Evolutionary conservation across 768 basidiomycete species (phyloP), one percentile per base, ranked within the genome.

Genomic region (Lactifluus pinguis): DNA sequence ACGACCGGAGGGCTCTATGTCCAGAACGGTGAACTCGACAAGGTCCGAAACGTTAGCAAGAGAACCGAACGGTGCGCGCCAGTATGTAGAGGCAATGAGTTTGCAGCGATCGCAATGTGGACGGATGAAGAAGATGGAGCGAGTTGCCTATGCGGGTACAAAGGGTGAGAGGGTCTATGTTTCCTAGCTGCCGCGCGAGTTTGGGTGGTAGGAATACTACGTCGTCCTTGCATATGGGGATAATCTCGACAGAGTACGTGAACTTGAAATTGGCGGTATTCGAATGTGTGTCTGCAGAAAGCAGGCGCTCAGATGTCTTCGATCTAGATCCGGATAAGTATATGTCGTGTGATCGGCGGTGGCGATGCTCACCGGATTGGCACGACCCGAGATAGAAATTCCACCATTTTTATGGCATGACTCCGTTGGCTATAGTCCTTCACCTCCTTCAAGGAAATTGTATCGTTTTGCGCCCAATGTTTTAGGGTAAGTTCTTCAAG

Each of bases 221-320:
- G 73, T 99, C 97, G 70, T 98, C 97, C 72, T 98, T 98, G 79
- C 97, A 99, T 58, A 99, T 84, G 0, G 97, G 94, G 4, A 88
- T 83, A 69, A 99, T 97, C 75, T 98, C 95, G 66, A 98, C 90
- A 5, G 95, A 97, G 78, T 92, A 98, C 5, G 94, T 93, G 74
- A 90, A 95, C 75, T 95, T 98, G 80, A 90, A 97, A 74, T 92
- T 98, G 38, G 95, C 89, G 4, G 94, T 97, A 65, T 83, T 83
- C 51, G 88, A 84, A 72, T 99, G 95, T 1, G 88, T 92, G 71
- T 99, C 97, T 25, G 87, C 78, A 7, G 95, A 97, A 36, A 98
- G 81, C 9, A 99, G 78, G 71, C 97, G 97, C 72, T 98, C 97
- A 1, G 95, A 97, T 10, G 87, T 76, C 75, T 98, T 98, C 53